These are phyloP conservation scores for Przewalskia tangutica DNA, from an alignment of 257 asterid species.

Conservation along the genomic window DNA sequence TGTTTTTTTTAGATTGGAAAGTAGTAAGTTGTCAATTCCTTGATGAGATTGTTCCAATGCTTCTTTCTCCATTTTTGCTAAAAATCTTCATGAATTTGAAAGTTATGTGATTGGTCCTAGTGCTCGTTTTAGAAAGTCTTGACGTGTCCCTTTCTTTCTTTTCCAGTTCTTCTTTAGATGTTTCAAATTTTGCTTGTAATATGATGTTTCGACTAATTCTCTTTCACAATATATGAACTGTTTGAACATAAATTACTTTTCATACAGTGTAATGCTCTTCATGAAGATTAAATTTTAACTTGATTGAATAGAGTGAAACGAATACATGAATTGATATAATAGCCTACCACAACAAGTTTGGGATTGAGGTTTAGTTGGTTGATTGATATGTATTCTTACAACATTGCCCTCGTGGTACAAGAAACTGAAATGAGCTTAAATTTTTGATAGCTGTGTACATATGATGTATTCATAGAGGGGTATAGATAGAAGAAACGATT, in stretches of 20 bases:
- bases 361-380: not conserved
- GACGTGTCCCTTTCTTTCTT: not conserved
- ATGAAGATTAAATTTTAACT: not conserved
- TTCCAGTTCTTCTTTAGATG: not conserved
- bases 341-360: not conserved
- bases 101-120: not conserved
- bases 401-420: not conserved
- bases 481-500: not conserved
- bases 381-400: not conserved
- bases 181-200: not conserved
- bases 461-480: not conserved
- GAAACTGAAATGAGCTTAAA: not conserved
- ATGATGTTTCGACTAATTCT: not conserved
- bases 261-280: not conserved
- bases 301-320: not conserved
- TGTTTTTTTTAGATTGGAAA: not conserved
- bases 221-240: not conserved
- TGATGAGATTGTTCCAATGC: not conserved
- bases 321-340: not conserved
- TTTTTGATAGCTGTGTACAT: not conserved
- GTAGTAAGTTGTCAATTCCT: not conserved
- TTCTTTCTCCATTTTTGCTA: not conserved
- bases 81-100: not conserved
- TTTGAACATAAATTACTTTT: not conserved
- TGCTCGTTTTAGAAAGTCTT: not conserved